These are phyloP conservation scores for Entrophospora sp. DNA, from an alignment of 192 early-diverging fungal species.

Conservation along the genomic window DNA sequence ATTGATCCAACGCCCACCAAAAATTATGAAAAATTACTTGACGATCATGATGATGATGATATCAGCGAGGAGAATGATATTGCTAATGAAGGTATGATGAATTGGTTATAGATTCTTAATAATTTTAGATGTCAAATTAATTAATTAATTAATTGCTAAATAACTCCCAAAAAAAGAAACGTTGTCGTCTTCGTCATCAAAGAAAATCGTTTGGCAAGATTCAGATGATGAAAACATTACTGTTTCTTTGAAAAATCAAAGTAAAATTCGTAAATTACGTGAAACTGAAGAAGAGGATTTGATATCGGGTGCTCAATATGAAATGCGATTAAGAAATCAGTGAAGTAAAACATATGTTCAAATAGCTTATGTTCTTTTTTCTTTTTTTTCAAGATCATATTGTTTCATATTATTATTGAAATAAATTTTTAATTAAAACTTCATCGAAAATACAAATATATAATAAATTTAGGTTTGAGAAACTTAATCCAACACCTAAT, in stretches of 20 bases:
- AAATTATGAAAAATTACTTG: too few species aligned
- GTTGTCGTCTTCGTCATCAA: too few species aligned
- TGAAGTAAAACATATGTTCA: conserved; percentile 30
- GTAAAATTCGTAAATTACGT: conserved; percentile 72
- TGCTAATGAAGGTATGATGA: too few species aligned
- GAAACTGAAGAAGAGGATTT: conserved; percentile 62
- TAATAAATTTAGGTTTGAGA: conserved; percentile 68
- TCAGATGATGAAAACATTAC: conserved; percentile 60
- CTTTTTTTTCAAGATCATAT: background rate
- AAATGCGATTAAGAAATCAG: conserved; percentile 73
- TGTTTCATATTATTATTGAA: background rate
- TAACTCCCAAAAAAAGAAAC: too few species aligned
- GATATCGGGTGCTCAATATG: conserved; percentile 74
- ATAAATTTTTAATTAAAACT: background rate
- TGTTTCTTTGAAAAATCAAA: conserved; percentile 59
- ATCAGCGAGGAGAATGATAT: too few species aligned
- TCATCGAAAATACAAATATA: too few species aligned
- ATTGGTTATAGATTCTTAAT: too few species aligned
- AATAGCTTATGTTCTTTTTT: background rate
- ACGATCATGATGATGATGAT: too few species aligned
- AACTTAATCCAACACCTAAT: conserved; percentile 73
- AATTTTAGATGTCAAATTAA: too few species aligned
- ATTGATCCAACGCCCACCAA: too few species aligned
- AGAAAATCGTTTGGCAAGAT: conserved; percentile 82
- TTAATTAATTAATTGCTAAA: too few species aligned